Percentiles rank a stretch among this genome's conserved stretches.
Evolutionary conservation across 192 early-diverging fungal genomes (phyloP).

Genomic region (Glomus cerebriforme): DNA sequence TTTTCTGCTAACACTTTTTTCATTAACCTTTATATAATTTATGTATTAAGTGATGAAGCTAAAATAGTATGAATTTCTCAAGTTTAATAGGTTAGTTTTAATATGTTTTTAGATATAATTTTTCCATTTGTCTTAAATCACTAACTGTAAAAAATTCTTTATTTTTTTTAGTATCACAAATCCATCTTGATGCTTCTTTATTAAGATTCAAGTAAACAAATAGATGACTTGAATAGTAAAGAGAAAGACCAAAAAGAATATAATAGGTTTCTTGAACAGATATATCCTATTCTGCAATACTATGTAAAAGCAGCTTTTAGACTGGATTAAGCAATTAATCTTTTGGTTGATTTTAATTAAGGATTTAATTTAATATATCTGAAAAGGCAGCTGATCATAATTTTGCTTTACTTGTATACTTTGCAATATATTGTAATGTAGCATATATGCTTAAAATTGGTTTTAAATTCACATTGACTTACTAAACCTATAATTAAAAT

Average conservation of each 20-base stretch:
- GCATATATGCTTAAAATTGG: neutral
- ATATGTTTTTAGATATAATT: neutral
- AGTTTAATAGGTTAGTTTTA: neutral
- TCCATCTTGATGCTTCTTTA: too few species aligned
- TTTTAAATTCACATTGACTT: neutral
- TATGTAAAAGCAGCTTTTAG: neutral
- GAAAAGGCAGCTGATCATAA: too few species aligned
- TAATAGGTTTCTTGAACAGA: too few species aligned
- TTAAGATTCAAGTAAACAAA: too few species aligned
- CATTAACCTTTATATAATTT: neutral
- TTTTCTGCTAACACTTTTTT: too few species aligned
- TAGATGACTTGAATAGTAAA: too few species aligned
- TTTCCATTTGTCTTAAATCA: neutral
- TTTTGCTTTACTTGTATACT: too few species aligned
- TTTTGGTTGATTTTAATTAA: neutral
- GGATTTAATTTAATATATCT: neutral
- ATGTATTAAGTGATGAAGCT: neutral
- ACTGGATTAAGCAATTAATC: neutral
- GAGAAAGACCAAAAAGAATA: too few species aligned
- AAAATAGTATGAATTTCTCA: conserved; percentile 2
- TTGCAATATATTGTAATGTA: neutral
- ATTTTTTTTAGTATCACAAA: too few species aligned
- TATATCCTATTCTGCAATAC: neutral
- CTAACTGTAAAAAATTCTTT: too few species aligned
- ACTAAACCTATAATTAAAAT: too few species aligned